Evolutionary conservation across 768 basidiomycete genomes (phyloP).

Genomic region (Termitomyces eurrhizus): DNA sequence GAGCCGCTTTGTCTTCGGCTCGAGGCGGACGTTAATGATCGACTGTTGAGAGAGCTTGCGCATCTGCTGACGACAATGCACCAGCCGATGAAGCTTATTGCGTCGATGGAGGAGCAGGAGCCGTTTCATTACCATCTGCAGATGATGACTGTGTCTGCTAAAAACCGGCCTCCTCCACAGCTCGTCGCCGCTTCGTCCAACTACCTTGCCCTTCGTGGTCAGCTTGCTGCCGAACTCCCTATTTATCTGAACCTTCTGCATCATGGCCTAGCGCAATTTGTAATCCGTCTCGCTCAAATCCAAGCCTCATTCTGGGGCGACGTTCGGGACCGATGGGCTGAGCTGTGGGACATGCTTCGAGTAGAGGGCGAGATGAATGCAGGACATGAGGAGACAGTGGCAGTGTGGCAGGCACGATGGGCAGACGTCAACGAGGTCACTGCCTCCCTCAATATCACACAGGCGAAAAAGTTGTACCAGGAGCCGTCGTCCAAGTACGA

Average conservation of each 20-base stretch:
- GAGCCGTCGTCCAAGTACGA: constrained; percentile 18
- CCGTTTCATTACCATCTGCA: constrained; percentile 70
- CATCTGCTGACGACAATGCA: constrained; percentile 55
- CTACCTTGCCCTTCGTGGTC: constrained; percentile 72
- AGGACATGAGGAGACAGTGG: constrained; percentile 63
- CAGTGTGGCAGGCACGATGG: constrained; percentile 71
- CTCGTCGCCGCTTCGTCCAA: constrained; percentile 72
- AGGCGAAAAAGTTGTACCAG: constrained; percentile 21
- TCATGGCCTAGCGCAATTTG: constrained; percentile 50
- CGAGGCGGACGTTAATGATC: constrained; percentile 48
- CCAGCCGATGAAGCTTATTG: constrained; percentile 61
- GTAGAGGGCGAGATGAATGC: constrained; percentile 69
- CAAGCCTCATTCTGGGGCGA: constrained; percentile 61
- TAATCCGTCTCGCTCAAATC: constrained; percentile 48
- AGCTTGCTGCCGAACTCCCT: constrained; percentile 71
- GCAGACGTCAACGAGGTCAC: constrained; percentile 56
- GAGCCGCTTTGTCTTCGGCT: constrained; percentile 49
- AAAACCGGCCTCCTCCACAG: constrained; percentile 62
- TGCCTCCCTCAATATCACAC: constrained; percentile 29
- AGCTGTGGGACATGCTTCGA: constrained; percentile 81
- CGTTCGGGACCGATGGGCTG: constrained; percentile 63
- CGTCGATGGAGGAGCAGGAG: constrained; percentile 69
- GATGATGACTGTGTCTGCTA: constrained; percentile 55
- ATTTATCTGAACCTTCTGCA: constrained; percentile 55
- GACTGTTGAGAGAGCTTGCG: constrained; percentile 55